Percentiles rank a stretch among this genome's conserved stretches.
Evolutionary conservation across 1,139 yeast species (phyloP).

Genomic region (Candida freyschussii): DNA sequence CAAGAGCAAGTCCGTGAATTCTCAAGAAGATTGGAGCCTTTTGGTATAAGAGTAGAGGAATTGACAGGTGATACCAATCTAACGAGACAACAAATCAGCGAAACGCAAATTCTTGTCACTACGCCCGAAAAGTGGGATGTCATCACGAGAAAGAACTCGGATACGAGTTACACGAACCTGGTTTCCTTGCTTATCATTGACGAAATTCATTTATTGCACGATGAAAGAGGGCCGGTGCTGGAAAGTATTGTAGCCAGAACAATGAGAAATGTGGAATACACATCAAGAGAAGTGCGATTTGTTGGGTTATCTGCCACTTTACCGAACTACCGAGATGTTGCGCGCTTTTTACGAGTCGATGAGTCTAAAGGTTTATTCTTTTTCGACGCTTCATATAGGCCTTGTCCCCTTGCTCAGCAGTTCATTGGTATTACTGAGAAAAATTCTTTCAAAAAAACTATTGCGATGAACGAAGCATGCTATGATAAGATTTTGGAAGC

Average conservation of each 20-base stretch:
- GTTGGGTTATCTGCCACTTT: conserved; percentile 92
- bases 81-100: conserved; percentile 69
- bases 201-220: conserved; percentile 91
- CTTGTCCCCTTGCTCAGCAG: conserved; percentile 88
- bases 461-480: conserved; percentile 89
- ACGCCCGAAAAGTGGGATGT: conserved; percentile 99
- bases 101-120: conserved; percentile 82
- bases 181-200: conserved; percentile 81
- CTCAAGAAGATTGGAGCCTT: conserved; percentile 59
- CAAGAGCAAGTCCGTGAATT: conserved; percentile 93
- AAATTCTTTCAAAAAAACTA: conserved; percentile 70
- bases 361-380: conserved; percentile 47
- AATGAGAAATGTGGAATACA: conserved; percentile 43
- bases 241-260: conserved; percentile 85
- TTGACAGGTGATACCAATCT: conserved; percentile 86
- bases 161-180: conserved; percentile 53
- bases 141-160: conserved; percentile 74
- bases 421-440: conserved; percentile 86
- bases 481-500: conserved; percentile 75
- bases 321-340: conserved; percentile 88
- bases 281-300: conserved; percentile 50
- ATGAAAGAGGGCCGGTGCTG: conserved; percentile 91
- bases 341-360: conserved; percentile 70
- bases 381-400: conserved; percentile 81
- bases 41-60: conserved; percentile 75